Percentiles rank a stretch among this genome's conserved stretches.
These are phyloP conservation scores for Lactifluus pinguis DNA, from an alignment of 768 basidiomycete genomes.

Conservation along the genomic window DNA sequence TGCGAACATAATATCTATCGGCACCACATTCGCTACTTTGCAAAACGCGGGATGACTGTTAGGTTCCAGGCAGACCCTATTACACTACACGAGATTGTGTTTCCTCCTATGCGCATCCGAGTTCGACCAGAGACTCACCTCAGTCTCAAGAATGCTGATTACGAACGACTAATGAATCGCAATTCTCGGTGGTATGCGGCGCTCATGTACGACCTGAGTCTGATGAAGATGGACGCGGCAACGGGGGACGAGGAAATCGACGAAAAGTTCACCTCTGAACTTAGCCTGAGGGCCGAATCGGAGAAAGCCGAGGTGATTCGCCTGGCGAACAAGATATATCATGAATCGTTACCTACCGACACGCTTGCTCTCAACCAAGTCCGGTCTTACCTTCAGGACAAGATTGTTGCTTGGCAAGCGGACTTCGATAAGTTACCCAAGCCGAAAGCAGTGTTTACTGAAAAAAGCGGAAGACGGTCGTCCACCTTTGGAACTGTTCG, in stretches of 20 bases:
- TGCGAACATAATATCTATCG: conserved; percentile 94
- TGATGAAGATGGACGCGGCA: conserved; percentile 71
- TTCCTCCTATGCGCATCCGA: conserved; percentile 81
- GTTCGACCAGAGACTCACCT: conserved; percentile 83
- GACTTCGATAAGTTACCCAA: conserved; percentile 84
- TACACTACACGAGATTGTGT: conserved; percentile 74
- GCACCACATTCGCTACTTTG: conserved; percentile 89
- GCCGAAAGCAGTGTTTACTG: conserved; percentile 43
- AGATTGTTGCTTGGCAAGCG: conserved; percentile 93
- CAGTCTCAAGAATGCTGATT: conserved; percentile 88
- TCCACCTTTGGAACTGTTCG: conserved; percentile 62
- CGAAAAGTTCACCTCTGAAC: conserved; percentile 47
- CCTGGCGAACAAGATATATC: conserved; percentile 72
- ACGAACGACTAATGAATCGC: conserved; percentile 60
- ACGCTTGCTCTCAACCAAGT: conserved; percentile 83
- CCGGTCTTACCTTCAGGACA: conserved; percentile 81
- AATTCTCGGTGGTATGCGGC: conserved; percentile 69
- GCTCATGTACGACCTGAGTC: conserved; percentile 64
- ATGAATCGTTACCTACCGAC: conserved; percentile 70
- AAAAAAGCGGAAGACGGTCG: conserved; percentile 41
- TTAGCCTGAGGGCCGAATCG: conserved; percentile 65
- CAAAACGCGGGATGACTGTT: conserved; percentile 72
- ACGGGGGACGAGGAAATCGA: conserved; percentile 70
- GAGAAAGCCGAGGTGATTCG: conserved; percentile 66
- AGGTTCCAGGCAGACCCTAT: conserved; percentile 84